Evolutionary conservation across 345 rosid species (phyloP), one percentile per base, ranked within the genome.

Genomic region (Murraya paniculata): DNA sequence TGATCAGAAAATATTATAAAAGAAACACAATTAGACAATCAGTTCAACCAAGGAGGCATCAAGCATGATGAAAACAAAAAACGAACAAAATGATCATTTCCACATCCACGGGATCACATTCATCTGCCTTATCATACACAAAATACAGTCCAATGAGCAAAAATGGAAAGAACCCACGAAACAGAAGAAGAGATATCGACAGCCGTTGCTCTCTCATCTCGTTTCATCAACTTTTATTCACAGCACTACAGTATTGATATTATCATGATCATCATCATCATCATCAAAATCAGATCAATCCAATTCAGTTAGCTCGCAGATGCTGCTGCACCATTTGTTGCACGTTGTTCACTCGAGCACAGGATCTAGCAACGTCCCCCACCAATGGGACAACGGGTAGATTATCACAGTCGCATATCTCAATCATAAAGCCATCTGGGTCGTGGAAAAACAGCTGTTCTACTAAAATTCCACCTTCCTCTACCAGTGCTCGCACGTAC

Each of bases 391-490:
- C 19, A 10, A 95, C 91, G 1, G 98, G 98, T 2, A 95, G 86
- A 76, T 82, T 88, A 64, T 95, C 95, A 30, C 98, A 93, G 79
- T 95, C 88, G 85, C 98, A 95, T 5, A 95, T 89, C 89, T 95
- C 98, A 45, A 95, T 90, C 98, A 93, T 95, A 84, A 89, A 91
- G 0, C 93, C 98, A 77, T 95, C 97, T 1, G 98, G 98, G 61
- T 95, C 98, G n/a, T 95, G 94, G 85, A 91, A 95, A 88, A 95
- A 95, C 71, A 95, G 69, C 57, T 95, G 98, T 30, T 95, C 95
- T 13, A 95, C 95, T 4, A 87, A 69, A 50, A 95, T 89, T 19
- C 95, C 97, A 6, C 95, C 95, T 82, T 93, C 98, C 85, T 95
- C 93, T 0, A 95, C 98, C 25, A 68, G 74, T 10, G 90, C 90